Conservation (phyloP, 768 basidiomycete species). For the Clitopilus passeckerianus region DNA sequence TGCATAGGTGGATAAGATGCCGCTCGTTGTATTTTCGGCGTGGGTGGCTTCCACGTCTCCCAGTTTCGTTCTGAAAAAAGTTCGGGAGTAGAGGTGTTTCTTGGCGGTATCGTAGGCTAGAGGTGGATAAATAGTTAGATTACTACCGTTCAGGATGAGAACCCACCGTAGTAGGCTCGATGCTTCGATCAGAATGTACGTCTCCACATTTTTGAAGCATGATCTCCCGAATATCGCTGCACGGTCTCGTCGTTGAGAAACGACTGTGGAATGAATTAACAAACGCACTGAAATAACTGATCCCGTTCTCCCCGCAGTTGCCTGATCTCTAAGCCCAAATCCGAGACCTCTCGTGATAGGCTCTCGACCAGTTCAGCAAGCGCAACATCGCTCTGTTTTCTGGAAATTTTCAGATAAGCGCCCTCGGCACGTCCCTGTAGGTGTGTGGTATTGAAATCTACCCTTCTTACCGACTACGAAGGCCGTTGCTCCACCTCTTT, state of each 20-base stretch:
- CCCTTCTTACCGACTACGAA: background rate
- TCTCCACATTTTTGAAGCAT: constrained; percentile 1
- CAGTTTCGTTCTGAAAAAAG: background rate
- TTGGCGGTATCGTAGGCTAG: background rate
- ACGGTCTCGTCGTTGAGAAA: background rate
- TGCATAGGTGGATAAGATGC: background rate
- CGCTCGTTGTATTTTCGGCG: background rate
- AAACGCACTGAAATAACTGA: background rate
- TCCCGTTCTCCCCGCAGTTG: background rate
- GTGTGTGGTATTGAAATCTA: background rate
- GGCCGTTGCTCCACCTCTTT: background rate
- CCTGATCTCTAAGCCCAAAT: background rate
- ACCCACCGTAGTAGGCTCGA: background rate
- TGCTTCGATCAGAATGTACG: background rate
- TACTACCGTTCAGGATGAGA: background rate
- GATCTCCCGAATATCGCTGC: background rate
- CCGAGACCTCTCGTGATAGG: background rate
- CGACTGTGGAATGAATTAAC: background rate
- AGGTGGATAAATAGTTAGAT: background rate
- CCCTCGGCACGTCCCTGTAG: background rate
- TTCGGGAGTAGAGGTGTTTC: background rate
- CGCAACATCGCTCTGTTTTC: background rate
- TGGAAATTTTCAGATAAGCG: background rate
- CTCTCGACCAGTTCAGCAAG: background rate
- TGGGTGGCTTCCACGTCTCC: background rate